phyloP scores from a whole-genome alignment of 805 yeast species.

The Pichia gijzeniarum region DNA sequence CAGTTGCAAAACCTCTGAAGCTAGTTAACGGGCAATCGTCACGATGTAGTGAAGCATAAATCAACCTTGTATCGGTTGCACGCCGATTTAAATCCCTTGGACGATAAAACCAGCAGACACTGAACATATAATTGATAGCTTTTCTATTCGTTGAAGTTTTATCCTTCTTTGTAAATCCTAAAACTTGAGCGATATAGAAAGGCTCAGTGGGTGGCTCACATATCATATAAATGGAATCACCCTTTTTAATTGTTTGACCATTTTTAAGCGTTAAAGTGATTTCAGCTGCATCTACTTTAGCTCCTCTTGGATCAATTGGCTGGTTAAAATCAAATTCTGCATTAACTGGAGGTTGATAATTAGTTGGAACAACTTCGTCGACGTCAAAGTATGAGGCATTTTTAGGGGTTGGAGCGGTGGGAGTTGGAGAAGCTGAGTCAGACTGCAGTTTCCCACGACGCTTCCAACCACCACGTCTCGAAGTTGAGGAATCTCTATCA shows the following conservation, averaged over 20 bases:
- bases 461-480: background rate
- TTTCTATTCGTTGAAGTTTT: slow-evolving; percentile 30
- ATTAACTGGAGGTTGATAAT: slow-evolving; percentile 44
- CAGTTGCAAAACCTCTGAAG: slow-evolving; percentile 68
- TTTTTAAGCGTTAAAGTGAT: slow-evolving; percentile 34
- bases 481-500: background rate
- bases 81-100: slow-evolving; percentile 75
- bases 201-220: slow-evolving; percentile 96
- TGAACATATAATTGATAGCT: slow-evolving; percentile 51
- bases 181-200: slow-evolving; percentile 76
- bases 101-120: slow-evolving; percentile 87
- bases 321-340: slow-evolving; percentile 37
- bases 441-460: slow-evolving; percentile 4
- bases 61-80: slow-evolving; percentile 61
- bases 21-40: slow-evolving; percentile 74
- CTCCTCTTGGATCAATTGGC: slow-evolving; percentile 35
- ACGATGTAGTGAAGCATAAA: slow-evolving; percentile 81
- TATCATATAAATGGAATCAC: slow-evolving; percentile 73
- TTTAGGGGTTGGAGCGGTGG: slow-evolving; percentile 4
- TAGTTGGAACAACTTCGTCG: slow-evolving; percentile 35
- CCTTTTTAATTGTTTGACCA: slow-evolving; percentile 36
- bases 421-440: slow-evolving; percentile 3
- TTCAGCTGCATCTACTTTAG: slow-evolving; percentile 34
- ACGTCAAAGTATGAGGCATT: slow-evolving; percentile 19
- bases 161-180: slow-evolving; percentile 56